These are phyloP conservation scores for Cucurbita argyrosperma DNA, from an alignment of 306 rosid genomes.

Conservation along the genomic window DNA sequence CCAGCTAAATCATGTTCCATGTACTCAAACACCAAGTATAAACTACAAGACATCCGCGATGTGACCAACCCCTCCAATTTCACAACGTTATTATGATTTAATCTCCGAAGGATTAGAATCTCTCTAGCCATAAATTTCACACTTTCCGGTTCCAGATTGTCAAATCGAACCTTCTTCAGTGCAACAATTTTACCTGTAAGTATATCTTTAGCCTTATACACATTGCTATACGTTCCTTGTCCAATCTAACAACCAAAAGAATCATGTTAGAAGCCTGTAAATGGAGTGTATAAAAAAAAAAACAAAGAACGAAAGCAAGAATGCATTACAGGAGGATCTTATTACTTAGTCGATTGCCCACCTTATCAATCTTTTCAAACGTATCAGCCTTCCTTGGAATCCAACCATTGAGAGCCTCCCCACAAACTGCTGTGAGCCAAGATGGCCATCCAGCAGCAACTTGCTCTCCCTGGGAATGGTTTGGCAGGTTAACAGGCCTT, in stretches of 20 bases:
- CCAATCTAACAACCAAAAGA: slow-evolving; percentile 34
- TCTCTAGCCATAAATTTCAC: slow-evolving; percentile 73
- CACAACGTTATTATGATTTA: slow-evolving; percentile 61
- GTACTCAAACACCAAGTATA: slow-evolving; percentile 58
- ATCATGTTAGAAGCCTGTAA: neutral
- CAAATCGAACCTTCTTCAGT: slow-evolving; percentile 65
- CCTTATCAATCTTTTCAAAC: slow-evolving; percentile 66
- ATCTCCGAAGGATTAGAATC: slow-evolving; percentile 46
- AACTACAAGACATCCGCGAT: slow-evolving; percentile 67
- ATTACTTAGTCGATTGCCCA: neutral
- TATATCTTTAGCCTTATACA: slow-evolving; percentile 63
- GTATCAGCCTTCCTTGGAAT: slow-evolving; percentile 57
- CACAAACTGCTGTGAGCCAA: slow-evolving; percentile 63
- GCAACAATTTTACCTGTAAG: slow-evolving; percentile 59
- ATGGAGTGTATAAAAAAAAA: neutral
- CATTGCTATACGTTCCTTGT: slow-evolving; percentile 73
- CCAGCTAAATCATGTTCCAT: slow-evolving; percentile 81
- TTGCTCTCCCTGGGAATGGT: slow-evolving; percentile 45
- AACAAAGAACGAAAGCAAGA: neutral
- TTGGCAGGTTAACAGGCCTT: slow-evolving; percentile 31
- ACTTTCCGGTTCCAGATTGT: slow-evolving; percentile 64
- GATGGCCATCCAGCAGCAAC: slow-evolving; percentile 63
- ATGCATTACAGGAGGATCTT: neutral
- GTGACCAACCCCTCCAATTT: slow-evolving; percentile 68
- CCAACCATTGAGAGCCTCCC: slow-evolving; percentile 62